A percentile compares a stretch with the other conserved stretches of the same genome.
Evolutionary conservation across 345 rosid genomes (phyloP).

Genomic region (Punica granatum): DNA sequence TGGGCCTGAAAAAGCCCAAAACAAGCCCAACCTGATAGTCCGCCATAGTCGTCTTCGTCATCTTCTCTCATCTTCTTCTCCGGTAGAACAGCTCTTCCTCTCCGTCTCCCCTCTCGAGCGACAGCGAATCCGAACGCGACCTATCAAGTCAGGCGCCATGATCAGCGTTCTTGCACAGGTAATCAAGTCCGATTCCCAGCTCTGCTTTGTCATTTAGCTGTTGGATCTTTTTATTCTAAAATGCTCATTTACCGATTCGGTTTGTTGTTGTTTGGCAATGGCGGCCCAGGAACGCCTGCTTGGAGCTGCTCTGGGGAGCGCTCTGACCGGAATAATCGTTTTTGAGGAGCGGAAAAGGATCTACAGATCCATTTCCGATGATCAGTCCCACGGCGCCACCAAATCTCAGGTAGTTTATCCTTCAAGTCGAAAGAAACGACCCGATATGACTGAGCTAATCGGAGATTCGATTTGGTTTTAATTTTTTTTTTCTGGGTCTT

Average conservation of each 20-base stretch:
- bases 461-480: not conserved
- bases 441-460: not conserved
- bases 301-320: constrained; percentile 63
- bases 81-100: not conserved
- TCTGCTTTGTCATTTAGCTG: not conserved
- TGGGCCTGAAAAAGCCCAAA: too few relatives aligned
- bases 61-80: too few relatives aligned
- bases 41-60: too few relatives aligned
- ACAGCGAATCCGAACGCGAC: not conserved
- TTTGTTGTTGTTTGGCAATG: not conserved
- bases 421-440: not conserved
- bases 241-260: not conserved
- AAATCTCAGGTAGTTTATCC: constrained; percentile 42
- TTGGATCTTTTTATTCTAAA: not conserved
- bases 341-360: constrained; percentile 68
- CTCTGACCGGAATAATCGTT: constrained; percentile 44
- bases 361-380: constrained; percentile 41
- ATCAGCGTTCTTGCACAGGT: constrained; percentile 67
- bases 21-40: too few relatives aligned
- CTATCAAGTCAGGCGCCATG: constrained; percentile 26
- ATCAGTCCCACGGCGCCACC: constrained; percentile 20
- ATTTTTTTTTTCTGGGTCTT: too few relatives aligned
- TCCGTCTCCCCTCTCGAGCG: not conserved
- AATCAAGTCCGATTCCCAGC: not conserved
- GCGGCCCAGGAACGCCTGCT: constrained; percentile 64